Evolutionary conservation across 2,329 filamentous ascomycete species (phyloP), one percentile per base, ranked within the genome.

Genomic region (Colletotrichum limetticola): DNA sequence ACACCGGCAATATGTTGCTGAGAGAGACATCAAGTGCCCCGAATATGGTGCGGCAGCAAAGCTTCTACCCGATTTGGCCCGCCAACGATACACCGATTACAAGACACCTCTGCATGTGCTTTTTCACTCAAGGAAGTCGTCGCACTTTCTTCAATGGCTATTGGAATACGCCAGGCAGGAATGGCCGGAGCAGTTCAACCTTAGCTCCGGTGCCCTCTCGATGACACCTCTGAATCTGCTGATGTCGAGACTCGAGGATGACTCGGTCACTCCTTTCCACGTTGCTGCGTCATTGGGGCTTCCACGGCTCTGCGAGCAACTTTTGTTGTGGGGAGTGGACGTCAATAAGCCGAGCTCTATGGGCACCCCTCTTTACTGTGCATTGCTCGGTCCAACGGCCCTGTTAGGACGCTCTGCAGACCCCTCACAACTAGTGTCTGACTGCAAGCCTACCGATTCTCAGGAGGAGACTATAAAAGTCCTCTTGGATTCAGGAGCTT

Each of bases 81-180:
- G 78, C 2, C 75, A 80, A 68, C 16, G 56, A 30, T 82, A 73
- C 11, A 75, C 76, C 5, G 68, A 82, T 3, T 46, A 74, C 58
- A 76, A 1, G 75, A 79, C 42, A 49, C 8, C 42, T 16, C 75
- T 83, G 14, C 75, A 75, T 11, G 64, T 74, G 7, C 76, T 84
- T 5, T 83, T 84, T 60, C 68, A 74, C 2, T 57, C 70, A 0
- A 68, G 76, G 0, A 77, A 74, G 26, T 75, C 77, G 1, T 79
- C 76, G 59, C 81, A 78, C 70, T 82, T 83, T 37, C 77, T 80
- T 11, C 82, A 83, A 24, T 84, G 83, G 82, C 76, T 77, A 3
- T 69, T 84, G 24, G 81, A 83, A 57, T 83, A 81, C 69, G 79
- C 78, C 1, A 76, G 79, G 24, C 75, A 78, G 24, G 78, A 72